Evolutionary conservation across 768 basidiomycete species (phyloP).

Genomic region (Tephrocybe sp.): DNA sequence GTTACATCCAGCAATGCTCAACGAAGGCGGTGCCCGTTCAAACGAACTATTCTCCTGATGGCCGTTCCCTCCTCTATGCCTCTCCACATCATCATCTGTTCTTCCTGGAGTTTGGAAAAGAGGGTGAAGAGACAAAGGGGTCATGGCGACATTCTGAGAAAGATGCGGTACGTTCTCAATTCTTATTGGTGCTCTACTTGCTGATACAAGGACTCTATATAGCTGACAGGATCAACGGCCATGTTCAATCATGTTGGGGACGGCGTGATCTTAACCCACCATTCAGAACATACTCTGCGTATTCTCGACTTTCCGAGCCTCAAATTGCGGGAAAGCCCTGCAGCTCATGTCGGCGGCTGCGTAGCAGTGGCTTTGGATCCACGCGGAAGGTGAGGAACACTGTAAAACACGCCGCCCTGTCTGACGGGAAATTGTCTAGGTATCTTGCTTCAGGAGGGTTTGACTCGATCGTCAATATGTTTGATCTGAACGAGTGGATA

Average conservation of each 20-base stretch:
- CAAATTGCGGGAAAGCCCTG: slow-evolving; percentile 54
- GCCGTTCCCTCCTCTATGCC: slow-evolving; percentile 61
- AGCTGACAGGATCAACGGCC: slow-evolving; percentile 62
- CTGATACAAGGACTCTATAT: background rate
- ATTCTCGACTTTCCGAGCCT: slow-evolving; percentile 71
- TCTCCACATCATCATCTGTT: slow-evolving; percentile 61
- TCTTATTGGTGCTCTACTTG: background rate
- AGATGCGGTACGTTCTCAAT: slow-evolving; percentile 39
- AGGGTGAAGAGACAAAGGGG: slow-evolving; percentile 48
- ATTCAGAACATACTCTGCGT: slow-evolving; percentile 63
- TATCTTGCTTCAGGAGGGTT: slow-evolving; percentile 80
- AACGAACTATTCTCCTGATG: slow-evolving; percentile 73
- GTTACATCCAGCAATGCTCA: slow-evolving; percentile 58
- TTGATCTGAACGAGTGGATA: slow-evolving; percentile 81
- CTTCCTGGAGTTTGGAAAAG: slow-evolving; percentile 58
- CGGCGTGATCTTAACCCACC: slow-evolving; percentile 64
- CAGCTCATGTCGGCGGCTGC: slow-evolving; percentile 83
- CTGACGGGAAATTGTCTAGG: slow-evolving; percentile 29
- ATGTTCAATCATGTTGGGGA: slow-evolving; percentile 79
- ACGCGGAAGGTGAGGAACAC: slow-evolving; percentile 56
- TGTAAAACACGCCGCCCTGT: background rate
- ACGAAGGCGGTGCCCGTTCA: slow-evolving; percentile 64
- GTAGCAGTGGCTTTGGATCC: slow-evolving; percentile 76
- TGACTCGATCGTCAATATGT: slow-evolving; percentile 83
- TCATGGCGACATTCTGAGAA: slow-evolving; percentile 48